Evolutionary conservation across 495 filamentous ascomycete genomes (phyloP).

Genomic region (Clavariopsis aquatica): DNA sequence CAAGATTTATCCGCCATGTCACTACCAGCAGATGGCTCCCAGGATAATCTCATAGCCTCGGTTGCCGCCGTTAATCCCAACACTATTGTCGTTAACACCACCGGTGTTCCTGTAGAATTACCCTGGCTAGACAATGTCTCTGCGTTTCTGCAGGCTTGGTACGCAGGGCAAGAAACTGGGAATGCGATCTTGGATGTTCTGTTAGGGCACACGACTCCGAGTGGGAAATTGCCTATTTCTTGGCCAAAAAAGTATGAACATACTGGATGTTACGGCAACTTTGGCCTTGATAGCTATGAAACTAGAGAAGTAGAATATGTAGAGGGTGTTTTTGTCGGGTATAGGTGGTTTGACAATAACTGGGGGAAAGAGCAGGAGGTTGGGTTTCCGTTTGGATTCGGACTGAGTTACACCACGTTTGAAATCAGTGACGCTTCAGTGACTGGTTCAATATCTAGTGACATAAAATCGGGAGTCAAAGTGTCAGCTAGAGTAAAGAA

Average conservation of each 20-base stretch:
- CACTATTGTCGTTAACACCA: constrained; percentile 75
- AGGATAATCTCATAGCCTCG: constrained; percentile 65
- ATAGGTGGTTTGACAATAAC: constrained; percentile 76
- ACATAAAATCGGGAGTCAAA: not conserved
- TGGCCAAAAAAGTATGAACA: constrained; percentile 56
- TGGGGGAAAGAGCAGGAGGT: constrained; percentile 51
- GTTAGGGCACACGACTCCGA: constrained; percentile 65
- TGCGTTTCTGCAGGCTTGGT: constrained; percentile 60
- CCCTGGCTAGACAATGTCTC: constrained; percentile 71
- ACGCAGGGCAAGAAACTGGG: constrained; percentile 47
- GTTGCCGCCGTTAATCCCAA: constrained; percentile 70
- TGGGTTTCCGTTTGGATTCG: constrained; percentile 77
- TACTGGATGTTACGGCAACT: constrained; percentile 71
- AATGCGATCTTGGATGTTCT: constrained; percentile 66
- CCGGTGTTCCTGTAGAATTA: constrained; percentile 80
- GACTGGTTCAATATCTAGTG: constrained; percentile 10
- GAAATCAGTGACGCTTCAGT: constrained; percentile 53
- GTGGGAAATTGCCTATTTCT: constrained; percentile 64
- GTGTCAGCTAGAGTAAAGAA: constrained; percentile 55
- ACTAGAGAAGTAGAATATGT: constrained; percentile 71
- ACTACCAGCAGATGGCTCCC: constrained; percentile 55
- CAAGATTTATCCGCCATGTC: constrained; percentile 77
- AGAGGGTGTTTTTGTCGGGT: constrained; percentile 78
- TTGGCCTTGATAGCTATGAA: constrained; percentile 72
- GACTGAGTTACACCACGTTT: constrained; percentile 67